Conservation (phyloP, 2,329 filamentous ascomycete species). For the Hymenoscyphus scutula region DNA sequence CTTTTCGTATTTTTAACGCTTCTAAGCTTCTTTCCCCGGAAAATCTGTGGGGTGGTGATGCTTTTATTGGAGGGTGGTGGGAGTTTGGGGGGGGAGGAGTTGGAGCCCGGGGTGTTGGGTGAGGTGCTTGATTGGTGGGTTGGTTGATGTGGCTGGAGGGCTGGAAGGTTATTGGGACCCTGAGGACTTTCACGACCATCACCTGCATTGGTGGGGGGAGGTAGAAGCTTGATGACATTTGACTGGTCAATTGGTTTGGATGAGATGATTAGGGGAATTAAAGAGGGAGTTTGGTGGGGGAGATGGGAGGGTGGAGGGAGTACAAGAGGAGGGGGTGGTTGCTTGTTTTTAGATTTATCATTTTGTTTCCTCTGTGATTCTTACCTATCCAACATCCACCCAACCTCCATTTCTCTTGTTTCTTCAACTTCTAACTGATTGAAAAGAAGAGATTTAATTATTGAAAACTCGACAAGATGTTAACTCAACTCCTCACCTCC, state of each 20-base stretch:
- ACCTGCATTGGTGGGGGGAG: not conserved
- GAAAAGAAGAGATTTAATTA: not conserved
- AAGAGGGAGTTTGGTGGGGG: not conserved
- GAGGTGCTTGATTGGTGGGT: too few relatives aligned
- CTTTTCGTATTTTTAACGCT: too few relatives aligned
- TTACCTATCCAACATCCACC: not conserved
- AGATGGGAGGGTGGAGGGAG: not conserved
- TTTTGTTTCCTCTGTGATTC: not conserved
- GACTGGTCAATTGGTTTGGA: not conserved
- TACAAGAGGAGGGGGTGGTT: not conserved
- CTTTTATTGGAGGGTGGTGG: too few relatives aligned
- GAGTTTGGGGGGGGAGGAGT: too few relatives aligned
- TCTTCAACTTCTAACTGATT: not conserved
- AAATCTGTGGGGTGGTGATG: too few relatives aligned
- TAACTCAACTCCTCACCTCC: not conserved
- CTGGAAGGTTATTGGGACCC: not conserved
- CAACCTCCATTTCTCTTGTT: too few relatives aligned
- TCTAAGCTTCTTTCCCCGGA: not conserved
- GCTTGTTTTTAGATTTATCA: not conserved
- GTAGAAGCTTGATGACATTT: too few relatives aligned
- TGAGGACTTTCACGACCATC: too few relatives aligned
- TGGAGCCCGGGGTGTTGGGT: too few relatives aligned
- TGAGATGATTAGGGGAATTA: not conserved
- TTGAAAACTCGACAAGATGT: not conserved
- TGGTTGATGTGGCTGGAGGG: too few relatives aligned